Conservation (phyloP, 768 basidiomycete genomes). For the Tylopilus sp. region DNA sequence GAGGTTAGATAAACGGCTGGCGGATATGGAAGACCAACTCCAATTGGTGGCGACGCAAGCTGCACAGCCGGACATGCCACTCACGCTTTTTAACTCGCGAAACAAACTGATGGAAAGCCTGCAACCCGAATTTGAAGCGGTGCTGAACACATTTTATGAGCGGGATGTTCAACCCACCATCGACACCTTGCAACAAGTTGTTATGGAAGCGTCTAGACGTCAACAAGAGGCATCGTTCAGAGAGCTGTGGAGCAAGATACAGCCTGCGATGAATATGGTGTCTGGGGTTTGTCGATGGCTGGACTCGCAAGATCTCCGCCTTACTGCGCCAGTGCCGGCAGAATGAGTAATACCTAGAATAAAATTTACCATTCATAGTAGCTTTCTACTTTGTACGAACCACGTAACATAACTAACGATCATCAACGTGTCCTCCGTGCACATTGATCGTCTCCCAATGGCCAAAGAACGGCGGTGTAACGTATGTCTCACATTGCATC, state of each 20-base stretch:
- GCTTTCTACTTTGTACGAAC: constrained; percentile 15
- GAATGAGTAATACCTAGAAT: background rate
- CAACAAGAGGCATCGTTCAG: constrained; percentile 21
- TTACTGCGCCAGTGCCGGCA: constrained; percentile 17
- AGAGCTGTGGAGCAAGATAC: constrained; percentile 26
- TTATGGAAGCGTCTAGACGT: constrained; percentile 14
- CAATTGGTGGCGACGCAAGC: constrained; percentile 11
- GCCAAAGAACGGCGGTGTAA: constrained; percentile 29
- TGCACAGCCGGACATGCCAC: background rate
- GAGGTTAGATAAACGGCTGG: constrained; percentile 13
- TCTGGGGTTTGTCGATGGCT: constrained; percentile 29
- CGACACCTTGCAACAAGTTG: constrained; percentile 6
- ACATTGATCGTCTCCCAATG: background rate
- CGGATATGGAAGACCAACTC: constrained; percentile 16
- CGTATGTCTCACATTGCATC: constrained; percentile 17
- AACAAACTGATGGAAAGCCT: constrained; percentile 20
- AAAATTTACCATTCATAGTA: constrained; percentile 13
- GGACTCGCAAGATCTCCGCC: constrained; percentile 26
- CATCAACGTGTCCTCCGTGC: background rate
- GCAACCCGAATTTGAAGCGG: constrained; percentile 16
- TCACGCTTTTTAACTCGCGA: background rate
- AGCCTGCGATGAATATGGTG: constrained; percentile 32
- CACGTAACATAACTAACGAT: background rate
- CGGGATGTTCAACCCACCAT: constrained; percentile 21
- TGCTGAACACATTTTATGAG: constrained; percentile 23